A percentile compares a stretch with the other conserved stretches of the same genome.
These are phyloP conservation scores for Diddensiella transvaalensis DNA, from an alignment of 805 yeast genomes.

Conservation along the genomic window DNA sequence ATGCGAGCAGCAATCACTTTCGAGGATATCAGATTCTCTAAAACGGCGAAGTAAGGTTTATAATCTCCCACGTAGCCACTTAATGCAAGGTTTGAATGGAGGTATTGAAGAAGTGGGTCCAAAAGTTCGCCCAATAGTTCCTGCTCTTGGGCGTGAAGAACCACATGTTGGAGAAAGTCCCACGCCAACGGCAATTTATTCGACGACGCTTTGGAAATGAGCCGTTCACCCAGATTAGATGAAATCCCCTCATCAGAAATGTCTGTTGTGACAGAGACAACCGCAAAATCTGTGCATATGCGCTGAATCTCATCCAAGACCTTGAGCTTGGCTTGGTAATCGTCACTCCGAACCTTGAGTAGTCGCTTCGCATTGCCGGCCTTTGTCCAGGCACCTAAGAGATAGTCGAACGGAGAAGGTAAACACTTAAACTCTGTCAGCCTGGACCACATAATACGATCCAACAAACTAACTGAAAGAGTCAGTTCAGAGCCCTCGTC, in stretches of 20 bases:
- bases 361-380: constrained; percentile 40
- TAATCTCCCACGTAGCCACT: constrained; percentile 42
- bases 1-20: constrained; percentile 61
- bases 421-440: constrained; percentile 15
- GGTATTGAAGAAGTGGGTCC: constrained; percentile 42
- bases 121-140: constrained; percentile 61
- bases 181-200: constrained; percentile 22
- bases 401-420: constrained; percentile 45
- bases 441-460: constrained; percentile 21
- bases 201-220: constrained; percentile 12
- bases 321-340: constrained; percentile 36
- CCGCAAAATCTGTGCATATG: constrained; percentile 47
- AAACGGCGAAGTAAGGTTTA: constrained; percentile 45
- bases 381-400: constrained; percentile 43
- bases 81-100: constrained; percentile 36
- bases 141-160: constrained; percentile 60
- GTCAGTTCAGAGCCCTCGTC: constrained; percentile 12
- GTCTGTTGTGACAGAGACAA: constrained; percentile 26
- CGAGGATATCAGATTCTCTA: constrained; percentile 53
- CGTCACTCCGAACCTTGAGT: constrained; percentile 40
- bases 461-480: constrained; percentile 13
- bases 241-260: constrained; percentile 13
- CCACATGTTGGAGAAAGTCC: constrained; percentile 54
- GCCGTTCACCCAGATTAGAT: constrained; percentile 15
- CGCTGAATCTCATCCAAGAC: constrained; percentile 42